Evolutionary conservation across 2,329 filamentous ascomycete genomes (phyloP), one percentile per base, ranked within the genome.

Genomic region (Penicillium corylophilum): DNA sequence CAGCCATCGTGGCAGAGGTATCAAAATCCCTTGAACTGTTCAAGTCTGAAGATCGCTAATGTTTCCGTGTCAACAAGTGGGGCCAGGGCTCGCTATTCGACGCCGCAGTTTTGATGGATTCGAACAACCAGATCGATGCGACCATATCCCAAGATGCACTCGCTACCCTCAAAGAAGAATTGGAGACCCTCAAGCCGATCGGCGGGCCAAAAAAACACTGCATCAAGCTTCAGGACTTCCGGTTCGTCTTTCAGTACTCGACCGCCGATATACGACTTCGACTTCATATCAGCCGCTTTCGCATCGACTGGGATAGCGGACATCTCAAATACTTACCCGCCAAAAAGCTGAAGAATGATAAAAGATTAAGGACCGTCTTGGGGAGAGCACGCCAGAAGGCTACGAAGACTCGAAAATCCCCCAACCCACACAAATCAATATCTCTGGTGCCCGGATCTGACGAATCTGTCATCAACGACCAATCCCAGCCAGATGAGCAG

Each of bases 91-190:
- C 51, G n/a, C 35, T 56, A 38, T 16, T 49, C 51, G 16, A 55
- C 54, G 31, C 43, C n/a, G 62, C 62, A 8, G 63, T 59, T 22
- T 50, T 76, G 40, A 73, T 68, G 24, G 73, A 75, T 50, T 61
- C 65, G 10, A 51, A 57, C 5, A 65, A 68, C 13, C 66, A 67
- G 26, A 68, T 76, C 9, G 61, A 67, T 26, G 69, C 65, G 6
- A 64, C 61, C 20, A 57, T 75, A 28, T 51, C 67, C 9, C 50
- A 50, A 7, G 60, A 64, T 12, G 61, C 68, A 7, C 48, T 66
- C 6, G 49, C 64, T 33, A 24, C 51, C 24, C 70, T 67, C 44
- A n/a, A 42, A 12, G 44, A 31, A 5, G 51, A 57, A 29, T 54
- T 48, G 5, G 56, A 60, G 3, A 53, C 57, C 5, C 47, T 48